A percentile compares a stretch with the other conserved stretches of the same genome.
Conservation (phyloP, 768 basidiomycete genomes). For the Collybiopsis confluens region DNA sequence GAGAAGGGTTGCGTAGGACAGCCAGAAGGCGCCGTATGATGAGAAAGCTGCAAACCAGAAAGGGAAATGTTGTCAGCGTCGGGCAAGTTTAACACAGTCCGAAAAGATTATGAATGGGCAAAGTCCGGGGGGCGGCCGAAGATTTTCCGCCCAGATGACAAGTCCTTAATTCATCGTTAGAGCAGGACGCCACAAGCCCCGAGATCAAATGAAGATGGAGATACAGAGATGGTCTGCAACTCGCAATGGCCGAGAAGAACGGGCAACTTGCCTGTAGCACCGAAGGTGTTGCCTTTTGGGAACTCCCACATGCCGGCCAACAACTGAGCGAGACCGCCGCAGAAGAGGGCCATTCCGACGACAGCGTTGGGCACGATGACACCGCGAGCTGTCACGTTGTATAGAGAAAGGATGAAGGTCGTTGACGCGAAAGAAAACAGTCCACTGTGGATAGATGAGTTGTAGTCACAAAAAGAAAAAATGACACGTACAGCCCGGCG, state of each 20-base stretch:
- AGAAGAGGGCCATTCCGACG: slow-evolving; percentile 82
- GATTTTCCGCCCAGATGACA: background rate
- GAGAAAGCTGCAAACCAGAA: slow-evolving; percentile 54
- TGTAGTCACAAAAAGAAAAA: background rate
- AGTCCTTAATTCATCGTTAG: too few relatives aligned
- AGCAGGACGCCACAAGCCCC: background rate
- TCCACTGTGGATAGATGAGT: slow-evolving; percentile 40
- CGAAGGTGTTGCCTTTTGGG: slow-evolving; percentile 64
- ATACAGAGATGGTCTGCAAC: too few relatives aligned
- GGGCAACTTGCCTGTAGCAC: slow-evolving; percentile 65
- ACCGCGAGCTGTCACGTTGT: slow-evolving; percentile 56
- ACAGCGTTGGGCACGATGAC: slow-evolving; percentile 63
- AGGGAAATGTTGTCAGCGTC: background rate
- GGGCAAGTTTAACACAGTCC: too few relatives aligned
- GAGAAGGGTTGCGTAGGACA: slow-evolving; percentile 73
- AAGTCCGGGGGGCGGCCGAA: slow-evolving; percentile 16
- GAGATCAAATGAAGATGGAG: background rate
- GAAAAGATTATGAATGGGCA: too few relatives aligned
- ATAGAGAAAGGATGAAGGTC: slow-evolving; percentile 74
- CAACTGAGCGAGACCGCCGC: slow-evolving; percentile 81
- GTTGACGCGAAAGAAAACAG: slow-evolving; percentile 83
- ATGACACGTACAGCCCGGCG: slow-evolving; percentile 43
- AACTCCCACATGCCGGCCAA: slow-evolving; percentile 91
- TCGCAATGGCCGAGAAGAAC: slow-evolving; percentile 42
- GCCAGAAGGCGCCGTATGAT: slow-evolving; percentile 86